These are phyloP conservation scores for Glycine soja DNA, from an alignment of 306 rosid species.

Conservation along the genomic window DNA sequence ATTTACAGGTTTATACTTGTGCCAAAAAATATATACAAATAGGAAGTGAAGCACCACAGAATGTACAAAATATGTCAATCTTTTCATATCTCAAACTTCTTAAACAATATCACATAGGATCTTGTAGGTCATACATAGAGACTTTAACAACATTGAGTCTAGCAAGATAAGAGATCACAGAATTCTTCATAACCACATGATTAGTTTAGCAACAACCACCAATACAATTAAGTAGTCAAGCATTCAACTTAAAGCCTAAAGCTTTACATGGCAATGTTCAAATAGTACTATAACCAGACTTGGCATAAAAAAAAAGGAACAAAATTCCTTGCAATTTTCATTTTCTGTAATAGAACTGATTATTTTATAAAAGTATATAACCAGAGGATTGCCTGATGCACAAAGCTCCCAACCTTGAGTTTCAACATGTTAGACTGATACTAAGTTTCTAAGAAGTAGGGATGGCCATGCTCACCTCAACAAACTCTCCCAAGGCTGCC, in stretches of 20 bases:
- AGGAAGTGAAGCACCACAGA: not conserved
- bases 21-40: not conserved
- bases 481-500: constrained; percentile 94
- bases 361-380: constrained; percentile 1
- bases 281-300: constrained; percentile 9
- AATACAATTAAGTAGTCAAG: not conserved
- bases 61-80: constrained; percentile 8
- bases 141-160: constrained; percentile 14
- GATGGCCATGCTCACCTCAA: constrained; percentile 67
- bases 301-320: not conserved
- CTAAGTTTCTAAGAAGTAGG: constrained; percentile 31
- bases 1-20: constrained; percentile 26
- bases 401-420: not conserved
- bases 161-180: constrained; percentile 1
- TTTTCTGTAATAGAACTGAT: constrained; percentile 11
- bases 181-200: not conserved
- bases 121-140: constrained; percentile 6
- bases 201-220: constrained; percentile 13
- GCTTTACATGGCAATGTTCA: constrained; percentile 24
- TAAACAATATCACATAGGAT: constrained; percentile 14
- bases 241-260: constrained; percentile 34
- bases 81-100: constrained; percentile 23
- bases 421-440: constrained; percentile 19
- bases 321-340: constrained; percentile 17
- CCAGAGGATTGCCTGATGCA: not conserved